These are phyloP conservation scores for Musa balbisiana DNA, from an alignment of 202 grass and related monocot genomes.

Conservation along the genomic window DNA sequence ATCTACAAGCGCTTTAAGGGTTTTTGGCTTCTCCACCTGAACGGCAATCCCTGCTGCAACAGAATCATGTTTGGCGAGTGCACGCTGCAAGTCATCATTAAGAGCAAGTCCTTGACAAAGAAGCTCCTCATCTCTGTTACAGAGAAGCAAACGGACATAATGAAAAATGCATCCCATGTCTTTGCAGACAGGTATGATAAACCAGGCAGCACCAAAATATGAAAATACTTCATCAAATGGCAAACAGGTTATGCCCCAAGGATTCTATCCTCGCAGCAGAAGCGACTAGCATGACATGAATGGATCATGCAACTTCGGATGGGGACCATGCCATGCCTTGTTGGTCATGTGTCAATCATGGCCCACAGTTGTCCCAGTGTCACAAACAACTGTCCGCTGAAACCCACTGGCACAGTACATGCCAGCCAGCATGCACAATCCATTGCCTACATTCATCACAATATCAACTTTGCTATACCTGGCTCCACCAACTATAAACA, in stretches of 20 bases:
- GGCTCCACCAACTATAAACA: too few species aligned
- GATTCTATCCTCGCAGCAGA: neutral
- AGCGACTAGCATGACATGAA: neutral
- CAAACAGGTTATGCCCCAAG: neutral
- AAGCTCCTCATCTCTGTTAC: conserved; percentile 74
- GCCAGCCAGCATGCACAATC: neutral
- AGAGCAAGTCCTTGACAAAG: conserved; percentile 75
- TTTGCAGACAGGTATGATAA: neutral
- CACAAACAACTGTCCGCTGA: neutral
- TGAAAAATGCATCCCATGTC: neutral
- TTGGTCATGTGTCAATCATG: neutral
- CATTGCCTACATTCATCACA: neutral
- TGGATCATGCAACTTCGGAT: neutral
- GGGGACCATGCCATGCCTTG: neutral
- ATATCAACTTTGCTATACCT: too few species aligned
- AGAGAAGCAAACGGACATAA: neutral
- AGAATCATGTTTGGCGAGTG: conserved; percentile 78
- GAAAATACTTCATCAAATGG: neutral
- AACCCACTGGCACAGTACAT: neutral
- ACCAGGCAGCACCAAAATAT: neutral
- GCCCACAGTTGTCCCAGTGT: neutral
- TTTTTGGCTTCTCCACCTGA: conserved; percentile 62
- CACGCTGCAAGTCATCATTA: conserved; percentile 93
- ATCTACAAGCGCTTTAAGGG: conserved; percentile 61
- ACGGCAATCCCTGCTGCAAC: conserved; percentile 88